A percentile compares a stretch with the other conserved stretches of the same genome.
Evolutionary conservation across 2,329 filamentous ascomycete species (phyloP).

Genomic region (Lecanosticta acicola): DNA sequence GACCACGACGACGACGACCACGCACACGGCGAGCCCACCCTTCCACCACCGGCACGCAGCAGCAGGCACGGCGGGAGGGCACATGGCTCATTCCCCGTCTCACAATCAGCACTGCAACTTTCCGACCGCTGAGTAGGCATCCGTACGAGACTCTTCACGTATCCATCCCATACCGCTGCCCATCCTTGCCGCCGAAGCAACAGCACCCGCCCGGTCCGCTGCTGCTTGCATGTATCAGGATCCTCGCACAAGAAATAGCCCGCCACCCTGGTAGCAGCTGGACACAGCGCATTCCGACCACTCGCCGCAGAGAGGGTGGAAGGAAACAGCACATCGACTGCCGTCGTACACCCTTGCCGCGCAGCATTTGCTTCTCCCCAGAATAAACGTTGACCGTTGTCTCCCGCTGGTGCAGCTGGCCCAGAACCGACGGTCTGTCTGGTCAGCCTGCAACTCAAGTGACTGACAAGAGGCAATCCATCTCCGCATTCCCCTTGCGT

Average conservation of each 20-base stretch:
- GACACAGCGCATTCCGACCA: slow-evolving; percentile 3
- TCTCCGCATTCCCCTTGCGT: slow-evolving; percentile 4
- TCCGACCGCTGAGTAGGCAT: no score
- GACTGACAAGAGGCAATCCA: neutral
- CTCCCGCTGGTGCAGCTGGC: no score
- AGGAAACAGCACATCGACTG: neutral
- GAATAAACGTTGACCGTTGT: neutral
- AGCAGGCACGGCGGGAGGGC: no score
- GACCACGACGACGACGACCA: no score
- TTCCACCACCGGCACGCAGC: no score
- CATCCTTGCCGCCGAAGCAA: neutral
- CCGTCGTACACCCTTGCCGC: neutral
- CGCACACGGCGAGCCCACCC: no score
- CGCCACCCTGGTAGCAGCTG: slow-evolving; percentile 2
- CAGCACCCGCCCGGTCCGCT: neutral
- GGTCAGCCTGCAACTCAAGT: neutral
- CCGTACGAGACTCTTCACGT: no score
- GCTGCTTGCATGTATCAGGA: neutral
- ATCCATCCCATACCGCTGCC: neutral
- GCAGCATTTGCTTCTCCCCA: neutral
- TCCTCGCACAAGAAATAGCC: neutral
- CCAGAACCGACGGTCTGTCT: neutral
- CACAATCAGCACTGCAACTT: no score
- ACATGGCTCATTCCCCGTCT: no score
- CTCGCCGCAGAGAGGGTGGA: neutral